Percentiles rank a stretch among this genome's conserved stretches.
These are phyloP conservation scores for Quercus tomentella DNA, from an alignment of 331 rosid genomes.

Conservation along the genomic window DNA sequence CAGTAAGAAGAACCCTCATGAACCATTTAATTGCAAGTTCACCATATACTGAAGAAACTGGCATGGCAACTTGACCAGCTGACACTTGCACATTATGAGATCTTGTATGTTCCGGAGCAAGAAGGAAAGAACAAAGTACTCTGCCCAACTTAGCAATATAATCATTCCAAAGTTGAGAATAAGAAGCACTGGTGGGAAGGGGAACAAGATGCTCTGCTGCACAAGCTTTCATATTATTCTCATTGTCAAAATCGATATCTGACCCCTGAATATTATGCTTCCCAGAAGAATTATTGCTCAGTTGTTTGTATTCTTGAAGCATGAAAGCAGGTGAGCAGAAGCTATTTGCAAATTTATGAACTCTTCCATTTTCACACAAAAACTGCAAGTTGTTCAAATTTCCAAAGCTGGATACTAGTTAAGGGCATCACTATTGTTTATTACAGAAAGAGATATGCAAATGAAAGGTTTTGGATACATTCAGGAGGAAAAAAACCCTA, in stretches of 20 bases:
- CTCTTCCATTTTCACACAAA: slow-evolving; percentile 91
- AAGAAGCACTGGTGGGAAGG: slow-evolving; percentile 38
- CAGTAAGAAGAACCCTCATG: slow-evolving; percentile 64
- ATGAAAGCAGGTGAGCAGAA: slow-evolving; percentile 90
- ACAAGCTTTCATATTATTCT: slow-evolving; percentile 26
- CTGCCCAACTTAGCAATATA: slow-evolving; percentile 65
- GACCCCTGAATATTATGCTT: slow-evolving; percentile 34
- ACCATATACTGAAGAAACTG: slow-evolving; percentile 61
- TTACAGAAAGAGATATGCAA: neutral
- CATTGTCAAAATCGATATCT: slow-evolving; percentile 34
- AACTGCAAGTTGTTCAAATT: slow-evolving; percentile 78
- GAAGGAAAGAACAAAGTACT: slow-evolving; percentile 85
- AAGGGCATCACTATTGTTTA: slow-evolving; percentile 33
- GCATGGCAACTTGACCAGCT: slow-evolving; percentile 52
- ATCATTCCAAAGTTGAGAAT: slow-evolving; percentile 63
- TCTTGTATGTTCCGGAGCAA: slow-evolving; percentile 55
- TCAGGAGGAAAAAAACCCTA: neutral
- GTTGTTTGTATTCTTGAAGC: slow-evolving; percentile 70
- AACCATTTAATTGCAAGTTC: slow-evolving; percentile 83
- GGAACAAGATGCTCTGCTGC: slow-evolving; percentile 32
- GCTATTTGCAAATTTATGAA: slow-evolving; percentile 93
- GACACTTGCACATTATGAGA: slow-evolving; percentile 45
- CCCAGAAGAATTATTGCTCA: slow-evolving; percentile 34
- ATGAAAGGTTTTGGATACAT: slow-evolving; percentile 17
- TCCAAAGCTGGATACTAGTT: slow-evolving; percentile 68